These are phyloP conservation scores for Coleophoma cylindrospora DNA, from an alignment of 2,329 filamentous ascomycete species.

Conservation along the genomic window DNA sequence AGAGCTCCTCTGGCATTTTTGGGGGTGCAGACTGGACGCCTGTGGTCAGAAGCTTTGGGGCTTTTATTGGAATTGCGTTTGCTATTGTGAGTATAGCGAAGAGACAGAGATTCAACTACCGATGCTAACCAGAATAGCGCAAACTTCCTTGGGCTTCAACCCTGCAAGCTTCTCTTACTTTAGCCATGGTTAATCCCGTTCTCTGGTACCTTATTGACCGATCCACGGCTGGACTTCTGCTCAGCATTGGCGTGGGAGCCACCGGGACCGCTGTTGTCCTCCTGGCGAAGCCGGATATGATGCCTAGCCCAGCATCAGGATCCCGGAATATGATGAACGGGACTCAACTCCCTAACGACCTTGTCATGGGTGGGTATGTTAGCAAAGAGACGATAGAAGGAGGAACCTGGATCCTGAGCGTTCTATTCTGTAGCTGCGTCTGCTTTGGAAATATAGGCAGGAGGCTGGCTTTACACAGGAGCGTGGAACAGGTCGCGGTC, in stretches of 20 bases:
- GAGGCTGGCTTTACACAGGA: constrained; percentile 48
- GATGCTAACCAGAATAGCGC: constrained; percentile 47
- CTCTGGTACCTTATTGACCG: constrained; percentile 97
- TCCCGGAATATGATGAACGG: constrained; percentile 5
- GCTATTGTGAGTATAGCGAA: constrained; percentile 64
- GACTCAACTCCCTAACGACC: constrained; percentile 10
- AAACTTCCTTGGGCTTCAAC: constrained; percentile 91
- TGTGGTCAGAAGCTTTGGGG: constrained; percentile 63
- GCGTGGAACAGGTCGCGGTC: background rate
- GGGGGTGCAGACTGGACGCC: constrained; percentile 67
- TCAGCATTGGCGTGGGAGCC: constrained; percentile 70
- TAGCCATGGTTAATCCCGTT: constrained; percentile 86
- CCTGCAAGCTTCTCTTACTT: constrained; percentile 84
- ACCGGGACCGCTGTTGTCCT: constrained; percentile 71
- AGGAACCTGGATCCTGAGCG: constrained; percentile 85
- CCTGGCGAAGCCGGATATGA: constrained; percentile 69
- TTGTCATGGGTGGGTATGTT: constrained; percentile 44
- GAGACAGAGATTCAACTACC: constrained; percentile 4
- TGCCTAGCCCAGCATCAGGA: constrained; percentile 56
- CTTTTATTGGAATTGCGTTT: constrained; percentile 70
- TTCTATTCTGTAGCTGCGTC: constrained; percentile 89
- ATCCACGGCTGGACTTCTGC: constrained; percentile 75
- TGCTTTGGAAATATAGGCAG: constrained; percentile 96
- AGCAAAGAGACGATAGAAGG: constrained; percentile 63
- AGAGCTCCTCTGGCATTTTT: constrained; percentile 27